Conservation (phyloP, 2,329 filamentous ascomycete genomes). For the Purpureocillium takamizusanense region DNA sequence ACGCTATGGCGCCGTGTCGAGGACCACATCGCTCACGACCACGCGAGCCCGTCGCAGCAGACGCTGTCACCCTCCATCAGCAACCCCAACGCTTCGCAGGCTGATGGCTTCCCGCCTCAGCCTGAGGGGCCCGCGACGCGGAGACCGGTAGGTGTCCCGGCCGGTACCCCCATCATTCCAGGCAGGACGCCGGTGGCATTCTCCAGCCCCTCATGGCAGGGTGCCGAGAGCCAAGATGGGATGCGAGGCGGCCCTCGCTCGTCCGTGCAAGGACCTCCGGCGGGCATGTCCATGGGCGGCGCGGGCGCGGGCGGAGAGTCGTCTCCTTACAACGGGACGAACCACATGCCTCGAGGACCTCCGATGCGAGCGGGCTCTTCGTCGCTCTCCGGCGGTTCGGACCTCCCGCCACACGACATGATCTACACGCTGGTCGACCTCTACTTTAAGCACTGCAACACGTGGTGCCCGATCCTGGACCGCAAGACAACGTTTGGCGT, state of each 20-base stretch:
- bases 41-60: constrained; percentile 10
- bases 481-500: constrained; percentile 30
- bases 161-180: constrained; percentile 13
- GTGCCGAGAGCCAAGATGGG: constrained; percentile 18
- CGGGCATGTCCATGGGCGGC: constrained; percentile 1
- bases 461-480: constrained; percentile 42
- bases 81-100: constrained; percentile 22
- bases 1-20: constrained; percentile 32
- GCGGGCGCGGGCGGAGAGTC: not conserved
- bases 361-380: constrained; percentile 14
- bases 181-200: constrained; percentile 29
- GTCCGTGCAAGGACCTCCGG: constrained; percentile 1
- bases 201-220: constrained; percentile 22
- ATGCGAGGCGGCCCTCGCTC: constrained; percentile 5
- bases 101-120: constrained; percentile 15
- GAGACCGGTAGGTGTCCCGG: constrained; percentile 5
- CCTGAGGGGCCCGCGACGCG: constrained; percentile 12
- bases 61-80: constrained; percentile 23
- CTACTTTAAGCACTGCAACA: constrained; percentile 56
- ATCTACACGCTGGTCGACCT: constrained; percentile 51
- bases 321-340: too few relatives aligned
- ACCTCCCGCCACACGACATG: constrained; percentile 51
- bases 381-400: constrained; percentile 27
- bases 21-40: constrained; percentile 29
- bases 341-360: constrained; percentile 1